Evolutionary conservation across 2,329 filamentous ascomycete genomes (phyloP), one percentile per base, ranked within the genome.

Genomic region (Monilinia vaccinii-corymbosi): DNA sequence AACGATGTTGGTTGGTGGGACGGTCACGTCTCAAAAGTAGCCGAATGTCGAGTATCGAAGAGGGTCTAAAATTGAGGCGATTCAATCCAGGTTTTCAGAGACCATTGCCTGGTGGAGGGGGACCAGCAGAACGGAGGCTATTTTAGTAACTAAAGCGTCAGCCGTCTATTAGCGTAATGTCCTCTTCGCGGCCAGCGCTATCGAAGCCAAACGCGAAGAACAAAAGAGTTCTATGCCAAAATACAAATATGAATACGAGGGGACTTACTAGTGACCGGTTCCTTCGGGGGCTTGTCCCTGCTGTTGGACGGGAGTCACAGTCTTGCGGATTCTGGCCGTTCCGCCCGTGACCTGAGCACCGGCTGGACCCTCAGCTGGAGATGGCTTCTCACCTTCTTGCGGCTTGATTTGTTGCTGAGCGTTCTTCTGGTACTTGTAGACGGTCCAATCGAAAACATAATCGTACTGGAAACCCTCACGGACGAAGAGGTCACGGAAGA

Each of bases 381-480:
- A 44, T 44, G 50, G 18, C 36, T 52, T 52, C 3, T 52, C 50
- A 7, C 36, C 50, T n/a, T 52, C 86, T 73, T 85, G 83, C 71
- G 87, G 86, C 79, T 89, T 88, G 69, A 81, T 21, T 16, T 47
- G 44, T 16, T 31, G 23, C 13, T 49, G 55, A 59, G 92, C 92
- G 71, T 97, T 97, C 87, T 97, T 97, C 84, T 97, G 92, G 82
- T 97, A 97, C 81, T 97, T 97, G 85, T 97, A 97, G 71, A 97
- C 94, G 62, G 94, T 99, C 94, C 94, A 99, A 79, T 99, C 94
- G 72, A 99, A 99, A 70, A 99, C 94, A 71, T 99, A 97, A 78
- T 99, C 94, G 76, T 99, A 97, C 80, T 99, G 94, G 86, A 97
- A 99, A 60, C 93, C 94, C 77, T 97, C 94, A 65, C 94, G 91